phyloP scores from a whole-genome alignment of 768 basidiomycete genomes.

The Phlebiopsis gigantea region DNA sequence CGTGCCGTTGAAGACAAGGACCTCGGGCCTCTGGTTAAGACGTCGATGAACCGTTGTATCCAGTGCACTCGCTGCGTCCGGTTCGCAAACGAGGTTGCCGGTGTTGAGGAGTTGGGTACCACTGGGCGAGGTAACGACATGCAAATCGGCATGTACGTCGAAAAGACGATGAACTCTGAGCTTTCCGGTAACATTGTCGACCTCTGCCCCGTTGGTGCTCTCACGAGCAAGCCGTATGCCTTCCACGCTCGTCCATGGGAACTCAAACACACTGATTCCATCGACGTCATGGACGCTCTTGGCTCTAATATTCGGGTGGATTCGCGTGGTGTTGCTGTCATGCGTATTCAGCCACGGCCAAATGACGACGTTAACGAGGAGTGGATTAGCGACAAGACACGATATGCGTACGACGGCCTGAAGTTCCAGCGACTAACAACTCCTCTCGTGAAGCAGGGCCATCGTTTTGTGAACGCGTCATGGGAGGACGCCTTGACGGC shows the following conservation, averaged over 20 bases:
- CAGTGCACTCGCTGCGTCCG: constrained; percentile 99
- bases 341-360: constrained; percentile 93
- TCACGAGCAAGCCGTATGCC: constrained; percentile 98
- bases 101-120: constrained; percentile 95
- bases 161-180: constrained; percentile 96
- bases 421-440: constrained; percentile 92
- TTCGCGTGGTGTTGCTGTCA: constrained; percentile 91
- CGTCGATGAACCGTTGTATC: constrained; percentile 98
- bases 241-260: constrained; percentile 99
- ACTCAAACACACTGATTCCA: constrained; percentile 93
- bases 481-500: constrained; percentile 88
- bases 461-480: constrained; percentile 82
- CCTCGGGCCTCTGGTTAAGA: constrained; percentile 96
- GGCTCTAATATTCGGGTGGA: constrained; percentile 97
- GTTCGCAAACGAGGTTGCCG: constrained; percentile 98
- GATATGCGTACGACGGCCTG: constrained; percentile 93
- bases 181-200: constrained; percentile 91
- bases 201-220: constrained; percentile 95
- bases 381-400: constrained; percentile 99
- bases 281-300: constrained; percentile 93
- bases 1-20: constrained; percentile 99
- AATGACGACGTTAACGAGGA: constrained; percentile 99
- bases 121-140: constrained; percentile 97
- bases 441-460: constrained; percentile 86
- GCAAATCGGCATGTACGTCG: constrained; percentile 98